A percentile compares a stretch with the other conserved stretches of the same genome.
Evolutionary conservation across 1,139 yeast genomes (phyloP).

Genomic region (Hemisphaericaspora lyxosophila): DNA sequence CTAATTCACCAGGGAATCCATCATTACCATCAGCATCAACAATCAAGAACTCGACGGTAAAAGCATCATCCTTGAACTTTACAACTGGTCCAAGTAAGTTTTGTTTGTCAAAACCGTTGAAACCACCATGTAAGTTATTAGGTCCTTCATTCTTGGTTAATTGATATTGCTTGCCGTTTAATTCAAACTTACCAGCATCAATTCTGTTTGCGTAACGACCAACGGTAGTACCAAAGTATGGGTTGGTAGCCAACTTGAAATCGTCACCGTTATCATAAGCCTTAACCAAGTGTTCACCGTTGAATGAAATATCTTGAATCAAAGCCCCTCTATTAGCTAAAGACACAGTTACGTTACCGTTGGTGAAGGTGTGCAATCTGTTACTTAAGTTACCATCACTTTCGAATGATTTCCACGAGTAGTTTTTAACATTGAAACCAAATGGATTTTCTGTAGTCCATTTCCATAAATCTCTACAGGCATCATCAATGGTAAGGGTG

Average conservation of each 20-base stretch:
- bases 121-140: conserved; percentile 54
- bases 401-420: conserved; percentile 34
- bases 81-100: conserved; percentile 53
- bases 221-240: conserved; percentile 61
- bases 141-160: conserved; percentile 44
- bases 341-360: conserved; percentile 39
- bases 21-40: conserved; percentile 48
- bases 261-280: conserved; percentile 37
- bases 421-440: conserved; percentile 51
- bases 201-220: conserved; percentile 69
- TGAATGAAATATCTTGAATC: conserved; percentile 41
- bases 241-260: conserved; percentile 39
- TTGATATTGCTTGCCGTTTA: conserved; percentile 41
- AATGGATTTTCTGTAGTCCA: conserved; percentile 73
- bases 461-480: conserved; percentile 74
- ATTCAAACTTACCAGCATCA: conserved; percentile 40
- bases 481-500: conserved; percentile 54
- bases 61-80: conserved; percentile 27
- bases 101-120: conserved; percentile 51
- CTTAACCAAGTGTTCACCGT: conserved; percentile 33
- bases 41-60: conserved; percentile 39
- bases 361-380: conserved; percentile 41
- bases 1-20: conserved; percentile 58
- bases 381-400: conserved; percentile 25
- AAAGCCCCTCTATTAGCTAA: conserved; percentile 55